Evolutionary conservation across 352 stramenopile genomes (phyloP), one percentile per base, ranked within the genome.

Genomic region (Phytopythium chamaehyphon): DNA sequence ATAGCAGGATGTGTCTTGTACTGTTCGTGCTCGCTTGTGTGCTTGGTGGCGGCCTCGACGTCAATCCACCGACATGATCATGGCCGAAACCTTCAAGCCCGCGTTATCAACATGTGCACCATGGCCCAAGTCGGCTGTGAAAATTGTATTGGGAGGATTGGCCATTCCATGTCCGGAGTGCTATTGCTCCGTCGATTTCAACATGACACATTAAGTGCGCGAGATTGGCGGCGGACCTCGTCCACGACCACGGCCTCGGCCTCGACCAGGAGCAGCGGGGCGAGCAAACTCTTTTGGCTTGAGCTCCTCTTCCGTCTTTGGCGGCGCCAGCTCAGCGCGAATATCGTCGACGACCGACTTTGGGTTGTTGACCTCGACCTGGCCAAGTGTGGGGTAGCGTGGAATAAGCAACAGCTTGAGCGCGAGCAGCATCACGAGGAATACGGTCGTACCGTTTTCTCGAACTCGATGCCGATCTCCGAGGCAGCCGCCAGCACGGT

Each of bases 281-380:
- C 83, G 83, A n/a, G 76, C 66, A 44, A 93, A 93, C 44, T 90
- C 78, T 31, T 79, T 75, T 16, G 76, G 49, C 39, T 85, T 86
- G 6, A 76, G 50, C 40, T 86, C 72, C n/a, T 88, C 76, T 12
- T 90, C 76, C 3, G 55, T 70, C 53, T 86, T 82, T 6, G 65
- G 57, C 4, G 69, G 71, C 6, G 64, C 57, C 11, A 91, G 42
- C 42, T 88, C 78, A 1, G 72, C 62, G 15, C 74, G 76, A 57
- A 91, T 87, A 43, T 90, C 78, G 11, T 93, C 83, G 21, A 65
- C 60, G 6, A 73, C 74, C 43, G 80, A 64, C 23, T 54, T 40
- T 9, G 69, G 63, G 35, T 78, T 80, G 42, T 84, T 91, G 54
- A 93, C 84, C 61, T 93, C 83, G 42, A 93, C 80, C 74, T 86